Percentiles rank a stretch among this genome's conserved stretches.
Conservation (phyloP, 257 asterid species). For the Handroanthus guayacan region DNA sequence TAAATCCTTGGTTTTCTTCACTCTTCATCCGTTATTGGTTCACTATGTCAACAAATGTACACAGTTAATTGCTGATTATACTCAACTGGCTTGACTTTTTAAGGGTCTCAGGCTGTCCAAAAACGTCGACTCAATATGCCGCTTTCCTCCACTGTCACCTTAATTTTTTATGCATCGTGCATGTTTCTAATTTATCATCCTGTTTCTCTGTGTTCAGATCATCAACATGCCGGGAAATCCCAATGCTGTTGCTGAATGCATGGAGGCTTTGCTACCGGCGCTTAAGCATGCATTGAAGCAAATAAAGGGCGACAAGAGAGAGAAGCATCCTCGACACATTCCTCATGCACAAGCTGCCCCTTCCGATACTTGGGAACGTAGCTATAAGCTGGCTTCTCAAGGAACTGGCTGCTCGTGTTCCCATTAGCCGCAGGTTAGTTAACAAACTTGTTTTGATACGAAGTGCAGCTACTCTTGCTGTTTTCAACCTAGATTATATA, state of each 20-base stretch:
- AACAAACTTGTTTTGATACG: not conserved
- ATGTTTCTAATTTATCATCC: constrained; percentile 10
- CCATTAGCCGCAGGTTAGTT: constrained; percentile 38
- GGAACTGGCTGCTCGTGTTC: constrained; percentile 56
- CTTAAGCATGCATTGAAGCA: constrained; percentile 95
- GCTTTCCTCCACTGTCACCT: not conserved
- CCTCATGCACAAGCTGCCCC: constrained; percentile 55
- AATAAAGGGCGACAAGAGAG: constrained; percentile 63
- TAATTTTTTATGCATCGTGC: not conserved
- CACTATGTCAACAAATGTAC: too few relatives aligned
- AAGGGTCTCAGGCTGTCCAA: not conserved
- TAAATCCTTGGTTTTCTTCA: too few relatives aligned
- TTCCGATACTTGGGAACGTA: constrained; percentile 52
- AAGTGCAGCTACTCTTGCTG: not conserved
- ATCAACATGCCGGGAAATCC: constrained; percentile 99
- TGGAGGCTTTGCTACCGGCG: constrained; percentile 91
- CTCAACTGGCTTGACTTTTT: too few relatives aligned
- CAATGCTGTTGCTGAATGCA: constrained; percentile 92
- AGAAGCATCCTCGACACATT: constrained; percentile 57
- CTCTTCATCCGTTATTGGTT: too few relatives aligned
- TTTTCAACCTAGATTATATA: not conserved
- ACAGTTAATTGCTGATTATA: too few relatives aligned
- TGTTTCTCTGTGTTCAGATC: constrained; percentile 50
- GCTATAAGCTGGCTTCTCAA: constrained; percentile 52
- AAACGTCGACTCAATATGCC: not conserved